These are phyloP conservation scores for Ceratobasidium sp. DNA, from an alignment of 1,284 basidiomycete species.

Conservation along the genomic window DNA sequence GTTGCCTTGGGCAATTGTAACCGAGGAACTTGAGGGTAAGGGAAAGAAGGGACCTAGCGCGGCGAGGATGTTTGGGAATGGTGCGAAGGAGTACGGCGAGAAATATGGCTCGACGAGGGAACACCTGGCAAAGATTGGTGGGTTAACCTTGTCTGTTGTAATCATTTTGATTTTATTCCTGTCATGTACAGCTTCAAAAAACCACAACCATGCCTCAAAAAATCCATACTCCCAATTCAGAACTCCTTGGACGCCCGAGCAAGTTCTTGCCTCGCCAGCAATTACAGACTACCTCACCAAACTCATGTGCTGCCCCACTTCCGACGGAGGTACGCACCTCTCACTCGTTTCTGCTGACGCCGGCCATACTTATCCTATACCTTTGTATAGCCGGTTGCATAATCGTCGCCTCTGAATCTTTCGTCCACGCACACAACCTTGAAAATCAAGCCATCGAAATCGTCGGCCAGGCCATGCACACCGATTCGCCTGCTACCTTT, in stretches of 20 bases:
- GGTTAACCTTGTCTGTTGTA: constrained; percentile 47
- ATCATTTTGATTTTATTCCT: not conserved
- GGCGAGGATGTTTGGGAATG: constrained; percentile 84
- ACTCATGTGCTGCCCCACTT: constrained; percentile 90
- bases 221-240: constrained; percentile 92
- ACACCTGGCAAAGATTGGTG: constrained; percentile 84
- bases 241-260: constrained; percentile 77
- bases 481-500: constrained; percentile 75
- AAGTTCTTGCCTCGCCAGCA: constrained; percentile 75
- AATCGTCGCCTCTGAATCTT: constrained; percentile 84
- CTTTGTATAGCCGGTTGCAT: constrained; percentile 70
- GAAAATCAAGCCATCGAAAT: constrained; percentile 91
- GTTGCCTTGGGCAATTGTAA: constrained; percentile 63
- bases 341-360: not conserved
- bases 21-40: constrained; percentile 69
- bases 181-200: constrained; percentile 76
- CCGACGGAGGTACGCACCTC: constrained; percentile 56
- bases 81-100: constrained; percentile 81
- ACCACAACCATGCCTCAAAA: constrained; percentile 84
- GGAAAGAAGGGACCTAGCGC: constrained; percentile 76
- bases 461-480: constrained; percentile 73
- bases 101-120: constrained; percentile 79
- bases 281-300: constrained; percentile 84
- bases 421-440: constrained; percentile 79
- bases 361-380: too few species aligned